Evolutionary conservation across 208 protist species (phyloP), one percentile per base, ranked within the genome.

Genomic region (Trypanosoma boissoni): DNA sequence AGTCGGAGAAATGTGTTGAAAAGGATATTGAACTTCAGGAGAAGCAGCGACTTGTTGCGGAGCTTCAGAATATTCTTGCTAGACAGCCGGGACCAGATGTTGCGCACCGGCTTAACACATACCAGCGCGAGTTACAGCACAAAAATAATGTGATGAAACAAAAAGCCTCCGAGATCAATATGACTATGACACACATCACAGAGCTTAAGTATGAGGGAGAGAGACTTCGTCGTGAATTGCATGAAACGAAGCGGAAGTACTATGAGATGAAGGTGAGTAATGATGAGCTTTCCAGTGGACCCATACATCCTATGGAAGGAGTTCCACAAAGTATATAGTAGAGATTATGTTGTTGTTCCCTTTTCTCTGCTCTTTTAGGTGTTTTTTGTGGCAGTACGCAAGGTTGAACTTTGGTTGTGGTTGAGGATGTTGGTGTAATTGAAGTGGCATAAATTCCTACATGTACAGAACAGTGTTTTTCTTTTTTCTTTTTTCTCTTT

Each of bases 1-100:
- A 94, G 86, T 99, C 98, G 36, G 97, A 98, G 49, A 94, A 99
- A 70, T 89, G 98, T 72, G 91, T 98, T 26, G 91, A 97, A 31
- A 84, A 98, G 58, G 98, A 98, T 54, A 88, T 98, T 62, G 55
- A 86, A 16, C 86, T 99, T 21, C 78, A 97, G 60, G 96, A 98
- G 63, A 97, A 98, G 80, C 91, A 98, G 68, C 96, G 97, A 32
- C 76, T 98, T 9, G 95, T 98, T 42, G 68, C 83, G 23, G 95
- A 98, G 76, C 77, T 98, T 42, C 95, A 98, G 71, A 84, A 86
- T 26, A 92, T 98, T 43, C 66, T 98, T 12, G 76, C 92, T n/a
- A 76, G 96, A 27, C 95, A 98, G 69, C 96, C 96, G 1, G 95
- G 96, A 10, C 91, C 94, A 10, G 92, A 99, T 67, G 92, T 96